phyloP scores from a whole-genome alignment of 2,329 filamentous ascomycete genomes.

The Fusarium guadeloupense region DNA sequence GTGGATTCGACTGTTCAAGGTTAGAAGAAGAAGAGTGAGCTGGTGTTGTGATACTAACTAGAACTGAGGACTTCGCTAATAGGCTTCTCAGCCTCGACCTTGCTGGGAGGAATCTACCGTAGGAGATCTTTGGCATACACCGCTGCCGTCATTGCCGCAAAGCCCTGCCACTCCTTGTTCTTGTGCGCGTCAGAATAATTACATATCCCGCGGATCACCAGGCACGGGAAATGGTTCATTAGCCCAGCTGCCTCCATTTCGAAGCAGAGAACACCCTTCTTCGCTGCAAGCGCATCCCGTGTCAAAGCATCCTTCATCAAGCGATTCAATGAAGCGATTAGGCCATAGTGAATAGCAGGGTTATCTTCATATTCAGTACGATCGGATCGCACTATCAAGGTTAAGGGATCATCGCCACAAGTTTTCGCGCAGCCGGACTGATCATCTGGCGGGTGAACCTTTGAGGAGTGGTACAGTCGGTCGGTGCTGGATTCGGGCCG shows the following conservation, averaged over 20 bases:
- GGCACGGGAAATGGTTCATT: slow-evolving; percentile 44
- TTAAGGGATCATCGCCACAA: slow-evolving; percentile 6
- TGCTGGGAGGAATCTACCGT: slow-evolving; percentile 10
- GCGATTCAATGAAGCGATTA: slow-evolving; percentile 28
- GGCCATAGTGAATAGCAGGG: slow-evolving; percentile 33
- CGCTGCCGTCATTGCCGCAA: slow-evolving; percentile 48
- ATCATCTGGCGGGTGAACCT: slow-evolving; percentile 4
- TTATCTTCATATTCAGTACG: slow-evolving; percentile 15
- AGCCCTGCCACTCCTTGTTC: slow-evolving; percentile 45
- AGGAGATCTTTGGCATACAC: slow-evolving; percentile 40
- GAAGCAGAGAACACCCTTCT: not conserved
- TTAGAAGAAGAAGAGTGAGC: not conserved
- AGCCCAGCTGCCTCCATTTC: too few relatives aligned
- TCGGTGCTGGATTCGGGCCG: slow-evolving; percentile 2
- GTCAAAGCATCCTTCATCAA: slow-evolving; percentile 34
- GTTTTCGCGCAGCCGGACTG: not conserved
- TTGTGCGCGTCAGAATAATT: slow-evolving; percentile 51
- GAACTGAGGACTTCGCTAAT: slow-evolving; percentile 10
- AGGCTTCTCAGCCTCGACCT: slow-evolving; percentile 1
- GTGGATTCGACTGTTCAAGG: not conserved
- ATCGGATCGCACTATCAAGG: not conserved
- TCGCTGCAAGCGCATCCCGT: not conserved
- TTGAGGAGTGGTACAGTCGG: slow-evolving; percentile 7
- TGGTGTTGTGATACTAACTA: not conserved
- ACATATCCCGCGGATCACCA: slow-evolving; percentile 50